Evolutionary conservation across 305 asterid genomes (phyloP), one percentile per base, ranked within the genome.

Genomic region (Fraxinus sp.): DNA sequence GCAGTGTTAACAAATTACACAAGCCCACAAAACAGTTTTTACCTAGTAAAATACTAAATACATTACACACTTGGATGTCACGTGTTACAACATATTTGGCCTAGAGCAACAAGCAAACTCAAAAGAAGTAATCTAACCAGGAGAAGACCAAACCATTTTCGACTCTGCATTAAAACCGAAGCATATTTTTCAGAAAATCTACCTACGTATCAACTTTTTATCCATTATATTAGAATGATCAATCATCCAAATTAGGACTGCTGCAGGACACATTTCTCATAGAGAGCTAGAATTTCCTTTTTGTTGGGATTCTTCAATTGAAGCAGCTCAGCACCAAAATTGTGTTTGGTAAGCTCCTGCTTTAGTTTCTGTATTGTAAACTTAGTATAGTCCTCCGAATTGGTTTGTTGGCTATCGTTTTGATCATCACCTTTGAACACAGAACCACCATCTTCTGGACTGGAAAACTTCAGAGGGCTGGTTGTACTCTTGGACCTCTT

Each of bases 401-500:
- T 86, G 32, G 89, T 85, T 71, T 89, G 92, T 85, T 90, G 98
- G 88, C 98, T 91, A 75, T 41, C 70, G n/a, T 88, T 87, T 22
- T 84, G 90, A 57, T 92, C 98, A 4, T 90, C 95, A 11, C 91
- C 91, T 89, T 85, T 83, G 79, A 89, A 93, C 37, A 88, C 90
- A 0, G 98, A 95, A 71, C 93, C 98, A 20, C 97, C 99, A 71
- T 96, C 98, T 85, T 96, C 98, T 18, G 97, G 95, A 41, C 85
- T 41, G 30, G 87, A 35, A 18, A 90, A 75, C 87, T 89, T 89
- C 86, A 89, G 33, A 64, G 97, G 97, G 87, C 98, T 93, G 28
- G 85, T 85, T n/a, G 90, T 91, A 82, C 95, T 95, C 89, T 85
- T 93, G 7, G 97, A 87, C 90, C 95, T 92, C 87, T 96, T 96